Evolutionary conservation across 306 rosid species (phyloP).

Genomic region (Prunus davidiana): DNA sequence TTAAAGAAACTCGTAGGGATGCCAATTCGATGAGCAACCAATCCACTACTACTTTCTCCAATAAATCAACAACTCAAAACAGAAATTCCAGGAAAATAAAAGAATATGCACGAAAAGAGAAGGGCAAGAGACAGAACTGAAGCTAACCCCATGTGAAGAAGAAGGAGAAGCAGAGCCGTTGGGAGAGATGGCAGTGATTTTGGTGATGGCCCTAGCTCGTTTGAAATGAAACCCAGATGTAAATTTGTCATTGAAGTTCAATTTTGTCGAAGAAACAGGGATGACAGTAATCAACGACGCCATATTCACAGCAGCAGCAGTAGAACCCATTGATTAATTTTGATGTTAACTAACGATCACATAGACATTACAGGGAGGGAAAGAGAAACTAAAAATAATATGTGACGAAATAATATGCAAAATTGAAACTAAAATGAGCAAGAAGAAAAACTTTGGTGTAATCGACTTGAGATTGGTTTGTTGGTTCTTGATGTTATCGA

Average conservation of each 20-base stretch:
- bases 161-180: conserved; percentile 49
- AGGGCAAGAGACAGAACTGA: neutral
- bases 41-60: neutral
- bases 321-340: conserved; percentile 36
- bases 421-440: neutral
- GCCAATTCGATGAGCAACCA: neutral
- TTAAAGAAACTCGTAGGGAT: no score
- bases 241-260: conserved; percentile 2
- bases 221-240: conserved; percentile 26
- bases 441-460: neutral
- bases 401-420: neutral
- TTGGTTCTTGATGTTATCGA: neutral
- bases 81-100: neutral
- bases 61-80: neutral
- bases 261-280: conserved; percentile 26
- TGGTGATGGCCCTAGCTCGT: conserved; percentile 24
- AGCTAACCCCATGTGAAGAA: conserved; percentile 49
- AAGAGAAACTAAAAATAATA: neutral
- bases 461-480: neutral
- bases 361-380: neutral
- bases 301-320: conserved; percentile 37
- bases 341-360: neutral
- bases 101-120: neutral
- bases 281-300: conserved; percentile 30
- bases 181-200: conserved; percentile 34